A percentile compares a stretch with the other conserved stretches of the same genome.
Conservation (phyloP, 2,329 filamentous ascomycete species). For the Metarhizium brunneum region DNA sequence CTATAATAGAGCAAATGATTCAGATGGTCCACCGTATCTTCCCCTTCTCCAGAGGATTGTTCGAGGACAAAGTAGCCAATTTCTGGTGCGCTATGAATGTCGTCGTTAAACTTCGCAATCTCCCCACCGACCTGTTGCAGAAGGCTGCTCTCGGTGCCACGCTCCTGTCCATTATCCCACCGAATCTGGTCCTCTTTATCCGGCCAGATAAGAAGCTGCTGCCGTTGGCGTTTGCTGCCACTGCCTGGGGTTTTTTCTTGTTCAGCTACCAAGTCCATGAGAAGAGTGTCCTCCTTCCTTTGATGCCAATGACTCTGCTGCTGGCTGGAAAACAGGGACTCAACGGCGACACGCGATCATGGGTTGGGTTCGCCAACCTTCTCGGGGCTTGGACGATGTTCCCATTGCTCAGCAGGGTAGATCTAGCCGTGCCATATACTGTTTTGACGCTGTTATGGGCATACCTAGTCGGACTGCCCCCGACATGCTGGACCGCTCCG, state of each 20-base stretch:
- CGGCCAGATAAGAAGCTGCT: constrained; percentile 69
- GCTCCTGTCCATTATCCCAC: constrained; percentile 63
- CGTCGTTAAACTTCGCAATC: constrained; percentile 74
- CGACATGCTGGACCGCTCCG: constrained; percentile 62
- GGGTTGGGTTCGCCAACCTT: constrained; percentile 94
- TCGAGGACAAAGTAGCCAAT: constrained; percentile 98
- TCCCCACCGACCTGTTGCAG: constrained; percentile 64
- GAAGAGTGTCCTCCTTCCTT: constrained; percentile 86
- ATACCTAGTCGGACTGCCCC: constrained; percentile 81
- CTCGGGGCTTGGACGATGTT: constrained; percentile 91
- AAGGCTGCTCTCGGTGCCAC: constrained; percentile 67
- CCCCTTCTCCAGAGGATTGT: constrained; percentile 88
- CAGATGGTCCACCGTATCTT: constrained; percentile 91
- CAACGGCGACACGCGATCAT: constrained; percentile 66
- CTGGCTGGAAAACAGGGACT: constrained; percentile 72
- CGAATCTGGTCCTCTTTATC: constrained; percentile 71
- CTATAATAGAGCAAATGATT: constrained; percentile 64
- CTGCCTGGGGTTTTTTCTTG: constrained; percentile 94
- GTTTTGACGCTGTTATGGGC: constrained; percentile 84
- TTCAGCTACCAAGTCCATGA: constrained; percentile 98
- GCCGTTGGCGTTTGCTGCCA: constrained; percentile 70
- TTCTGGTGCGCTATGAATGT: constrained; percentile 94
- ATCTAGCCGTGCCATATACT: constrained; percentile 73
- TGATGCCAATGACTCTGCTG: constrained; percentile 87
- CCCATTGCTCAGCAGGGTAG: constrained; percentile 77